These are phyloP conservation scores for Populus hybrid DNA, from an alignment of 441 rosid genomes.

Conservation along the genomic window DNA sequence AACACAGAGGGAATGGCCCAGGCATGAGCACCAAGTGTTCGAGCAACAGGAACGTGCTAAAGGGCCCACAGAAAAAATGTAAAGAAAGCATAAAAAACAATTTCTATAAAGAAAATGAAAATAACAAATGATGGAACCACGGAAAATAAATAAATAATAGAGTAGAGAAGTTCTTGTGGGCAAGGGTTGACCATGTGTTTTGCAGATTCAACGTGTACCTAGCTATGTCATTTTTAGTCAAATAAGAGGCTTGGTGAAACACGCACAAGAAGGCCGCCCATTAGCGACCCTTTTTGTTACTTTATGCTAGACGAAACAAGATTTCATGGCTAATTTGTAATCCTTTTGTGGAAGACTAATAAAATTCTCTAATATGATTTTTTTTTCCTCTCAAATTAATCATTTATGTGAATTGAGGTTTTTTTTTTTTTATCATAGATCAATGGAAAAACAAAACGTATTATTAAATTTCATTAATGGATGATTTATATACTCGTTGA, in stretches of 20 bases:
- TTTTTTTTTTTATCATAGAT: too few relatives aligned
- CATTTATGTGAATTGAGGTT: too few relatives aligned
- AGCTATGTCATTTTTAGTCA: conserved; percentile 14
- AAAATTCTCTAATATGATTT: too few relatives aligned
- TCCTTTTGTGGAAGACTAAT: too few relatives aligned
- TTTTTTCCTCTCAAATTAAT: too few relatives aligned
- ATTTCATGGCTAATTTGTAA: too few relatives aligned
- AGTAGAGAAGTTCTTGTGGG: conserved; percentile 11
- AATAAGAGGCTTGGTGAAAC: conserved; percentile 1
- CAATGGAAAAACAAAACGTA: too few relatives aligned
- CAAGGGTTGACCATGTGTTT: conserved; percentile 25
- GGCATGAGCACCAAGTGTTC: not conserved
- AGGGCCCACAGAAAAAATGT: conserved; percentile 8
- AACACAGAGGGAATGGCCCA: not conserved
- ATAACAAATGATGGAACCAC: too few relatives aligned
- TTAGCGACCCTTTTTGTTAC: not conserved
- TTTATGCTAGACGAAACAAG: not conserved
- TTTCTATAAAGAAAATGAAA: not conserved
- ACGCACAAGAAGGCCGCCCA: not conserved
- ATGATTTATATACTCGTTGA: too few relatives aligned
- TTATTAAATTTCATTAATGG: too few relatives aligned
- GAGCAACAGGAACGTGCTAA: conserved; percentile 7
- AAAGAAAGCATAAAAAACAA: not conserved
- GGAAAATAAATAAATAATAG: not conserved
- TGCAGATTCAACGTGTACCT: conserved; percentile 3